phyloP scores from a whole-genome alignment of 2,329 filamentous ascomycete species.

The Gremmenia infestans region DNA sequence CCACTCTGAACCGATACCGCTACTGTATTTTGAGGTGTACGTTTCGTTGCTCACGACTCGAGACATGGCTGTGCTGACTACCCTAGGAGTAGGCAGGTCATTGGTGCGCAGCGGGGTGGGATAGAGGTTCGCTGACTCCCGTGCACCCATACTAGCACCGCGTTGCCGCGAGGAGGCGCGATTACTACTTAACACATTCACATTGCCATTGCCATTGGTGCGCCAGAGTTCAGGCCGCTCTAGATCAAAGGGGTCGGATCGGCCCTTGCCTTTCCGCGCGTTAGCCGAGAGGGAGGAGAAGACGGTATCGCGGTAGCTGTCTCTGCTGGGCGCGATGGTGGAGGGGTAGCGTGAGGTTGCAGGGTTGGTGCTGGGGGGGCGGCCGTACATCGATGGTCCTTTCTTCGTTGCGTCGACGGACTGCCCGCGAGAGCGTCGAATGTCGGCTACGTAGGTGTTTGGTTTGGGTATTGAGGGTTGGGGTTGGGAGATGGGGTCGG shows the following conservation, averaged over 20 bases:
- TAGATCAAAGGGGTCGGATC: constrained; percentile 62
- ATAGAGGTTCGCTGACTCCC: constrained; percentile 2
- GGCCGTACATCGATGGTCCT: constrained; percentile 23
- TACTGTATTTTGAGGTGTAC: constrained; percentile 26
- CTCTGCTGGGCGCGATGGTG: constrained; percentile 26
- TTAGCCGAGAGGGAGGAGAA: constrained; percentile 38
- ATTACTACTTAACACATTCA: background rate
- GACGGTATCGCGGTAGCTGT: constrained; percentile 35
- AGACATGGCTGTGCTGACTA: background rate
- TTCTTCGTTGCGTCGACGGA: constrained; percentile 34
- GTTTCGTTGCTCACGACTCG: constrained; percentile 9
- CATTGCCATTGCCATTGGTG: constrained; percentile 2
- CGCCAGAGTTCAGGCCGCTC: constrained; percentile 46
- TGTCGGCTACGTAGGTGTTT: constrained; percentile 42
- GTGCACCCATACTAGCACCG: constrained; percentile 3
- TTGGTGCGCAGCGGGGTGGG: constrained; percentile 1
- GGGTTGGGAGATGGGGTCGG: constrained; percentile 24
- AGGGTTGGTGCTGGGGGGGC: constrained; percentile 12
- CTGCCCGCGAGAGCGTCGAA: constrained; percentile 45
- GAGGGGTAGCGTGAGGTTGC: constrained; percentile 25
- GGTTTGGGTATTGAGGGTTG: constrained; percentile 28
- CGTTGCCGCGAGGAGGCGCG: background rate
- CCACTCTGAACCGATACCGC: constrained; percentile 36
- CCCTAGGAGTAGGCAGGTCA: background rate
- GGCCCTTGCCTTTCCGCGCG: constrained; percentile 49